Conservation (phyloP, 192 early-diverging fungal species). For the Backusella australiensis region DNA sequence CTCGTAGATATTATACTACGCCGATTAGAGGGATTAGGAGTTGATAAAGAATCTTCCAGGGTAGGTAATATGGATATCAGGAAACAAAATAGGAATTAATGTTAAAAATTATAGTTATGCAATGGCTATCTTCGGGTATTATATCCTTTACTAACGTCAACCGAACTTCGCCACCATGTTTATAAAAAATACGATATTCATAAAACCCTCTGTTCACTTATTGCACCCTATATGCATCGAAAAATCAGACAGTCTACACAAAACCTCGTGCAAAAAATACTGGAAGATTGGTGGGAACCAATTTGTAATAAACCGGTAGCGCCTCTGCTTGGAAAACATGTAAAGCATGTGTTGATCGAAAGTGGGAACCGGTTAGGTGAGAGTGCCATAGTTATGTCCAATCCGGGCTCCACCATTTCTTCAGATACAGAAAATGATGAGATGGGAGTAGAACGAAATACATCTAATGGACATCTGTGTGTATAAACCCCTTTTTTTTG, state of each 20-base stretch:
- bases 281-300: slow-evolving; percentile 45
- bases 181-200: slow-evolving; percentile 55
- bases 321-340: slow-evolving; percentile 21
- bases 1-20: slow-evolving; percentile 74
- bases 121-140: slow-evolving; percentile 68
- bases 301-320: slow-evolving; percentile 24
- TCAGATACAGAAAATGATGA: slow-evolving; percentile 8
- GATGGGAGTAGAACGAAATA: not conserved
- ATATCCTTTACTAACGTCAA: slow-evolving; percentile 61
- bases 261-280: slow-evolving; percentile 41
- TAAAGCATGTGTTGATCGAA: slow-evolving; percentile 15
- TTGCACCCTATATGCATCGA: slow-evolving; percentile 31
- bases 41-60: slow-evolving; percentile 56
- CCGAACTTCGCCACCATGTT: slow-evolving; percentile 32
- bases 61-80: slow-evolving; percentile 45
- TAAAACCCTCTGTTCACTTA: slow-evolving; percentile 38
- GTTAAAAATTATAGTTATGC: slow-evolving; percentile 40
- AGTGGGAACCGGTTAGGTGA: not conserved
- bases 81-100: not conserved
- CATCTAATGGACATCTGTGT: not conserved
- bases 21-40: not conserved
- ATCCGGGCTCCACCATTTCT: not conserved
- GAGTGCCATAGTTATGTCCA: not conserved
- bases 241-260: slow-evolving; percentile 40
- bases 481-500: not conserved